Evolutionary conservation across 495 filamentous ascomycete species (phyloP).

Genomic region (Penicillium samsonianum): DNA sequence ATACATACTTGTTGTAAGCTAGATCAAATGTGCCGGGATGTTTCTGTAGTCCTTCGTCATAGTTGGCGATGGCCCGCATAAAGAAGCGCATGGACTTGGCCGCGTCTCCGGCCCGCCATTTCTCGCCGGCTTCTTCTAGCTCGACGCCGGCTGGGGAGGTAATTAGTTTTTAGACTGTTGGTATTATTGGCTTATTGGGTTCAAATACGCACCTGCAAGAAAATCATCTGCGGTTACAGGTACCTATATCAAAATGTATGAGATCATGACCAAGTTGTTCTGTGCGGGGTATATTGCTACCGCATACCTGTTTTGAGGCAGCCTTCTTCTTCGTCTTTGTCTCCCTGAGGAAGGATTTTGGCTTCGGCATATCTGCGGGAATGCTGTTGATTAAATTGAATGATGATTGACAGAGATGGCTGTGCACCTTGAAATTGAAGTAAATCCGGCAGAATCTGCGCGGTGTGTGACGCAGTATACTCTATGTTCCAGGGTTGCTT

Average conservation of each 20-base stretch:
- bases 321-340: constrained; percentile 49
- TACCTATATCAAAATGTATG: constrained; percentile 32
- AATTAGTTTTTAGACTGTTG: background rate
- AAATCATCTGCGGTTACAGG: constrained; percentile 64
- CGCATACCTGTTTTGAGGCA: constrained; percentile 35
- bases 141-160: constrained; percentile 59
- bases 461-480: constrained; percentile 4
- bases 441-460: constrained; percentile 12
- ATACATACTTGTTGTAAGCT: constrained; percentile 69
- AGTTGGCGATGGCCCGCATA: constrained; percentile 63
- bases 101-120: constrained; percentile 72
- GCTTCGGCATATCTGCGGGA: constrained; percentile 49
- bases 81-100: constrained; percentile 70
- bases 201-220: constrained; percentile 48
- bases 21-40: constrained; percentile 64
- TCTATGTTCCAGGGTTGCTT: background rate
- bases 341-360: constrained; percentile 53
- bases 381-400: background rate
- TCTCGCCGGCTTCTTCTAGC: constrained; percentile 68
- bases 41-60: constrained; percentile 59
- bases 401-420: constrained; percentile 5
- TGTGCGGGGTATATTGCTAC: background rate
- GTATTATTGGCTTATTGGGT: background rate
- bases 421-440: constrained; percentile 1
- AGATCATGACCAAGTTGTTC: constrained; percentile 5